Percentiles rank a stretch among this genome's conserved stretches.
phyloP scores from a whole-genome alignment of 176 grass and related monocot genomes.

The Triticum monococcum region DNA sequence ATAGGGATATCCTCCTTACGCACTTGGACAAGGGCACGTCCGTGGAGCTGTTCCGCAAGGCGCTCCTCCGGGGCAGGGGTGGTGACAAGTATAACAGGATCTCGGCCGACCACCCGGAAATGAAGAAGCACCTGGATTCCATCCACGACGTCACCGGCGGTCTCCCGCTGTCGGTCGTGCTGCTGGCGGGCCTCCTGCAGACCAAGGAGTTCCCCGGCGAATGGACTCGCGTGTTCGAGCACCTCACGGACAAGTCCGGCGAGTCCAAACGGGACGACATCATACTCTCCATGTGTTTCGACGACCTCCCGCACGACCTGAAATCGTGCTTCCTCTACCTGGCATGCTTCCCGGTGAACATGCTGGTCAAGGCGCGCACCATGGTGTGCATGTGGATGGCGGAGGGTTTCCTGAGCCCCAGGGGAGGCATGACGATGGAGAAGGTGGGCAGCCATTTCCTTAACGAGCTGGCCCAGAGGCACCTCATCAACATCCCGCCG shows the following conservation, averaged over 20 bases:
- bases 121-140: too few relatives aligned
- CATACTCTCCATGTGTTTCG: conserved; percentile 35
- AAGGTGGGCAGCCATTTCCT: conserved; percentile 18
- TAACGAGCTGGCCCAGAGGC: too few relatives aligned
- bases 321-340: conserved; percentile 57
- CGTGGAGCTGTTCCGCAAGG: too few relatives aligned
- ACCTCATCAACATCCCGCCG: too few relatives aligned
- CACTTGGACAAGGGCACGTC: too few relatives aligned
- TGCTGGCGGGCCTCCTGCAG: background rate
- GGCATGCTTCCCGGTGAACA: conserved; percentile 34
- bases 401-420: conserved; percentile 40
- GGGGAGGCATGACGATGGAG: conserved; percentile 29
- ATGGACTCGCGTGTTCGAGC: background rate
- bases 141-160: background rate
- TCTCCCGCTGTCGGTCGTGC: background rate
- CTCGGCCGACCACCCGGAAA: too few relatives aligned
- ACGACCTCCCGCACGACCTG: conserved; percentile 47
- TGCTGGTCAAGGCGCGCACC: background rate
- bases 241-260: background rate
- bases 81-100: too few relatives aligned
- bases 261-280: background rate
- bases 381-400: conserved; percentile 49
- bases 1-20: too few relatives aligned
- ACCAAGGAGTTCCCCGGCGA: background rate
- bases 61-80: too few relatives aligned